These are phyloP conservation scores for Pseudogymnoascus sp. DNA, from an alignment of 2,329 filamentous ascomycete species.

Conservation along the genomic window DNA sequence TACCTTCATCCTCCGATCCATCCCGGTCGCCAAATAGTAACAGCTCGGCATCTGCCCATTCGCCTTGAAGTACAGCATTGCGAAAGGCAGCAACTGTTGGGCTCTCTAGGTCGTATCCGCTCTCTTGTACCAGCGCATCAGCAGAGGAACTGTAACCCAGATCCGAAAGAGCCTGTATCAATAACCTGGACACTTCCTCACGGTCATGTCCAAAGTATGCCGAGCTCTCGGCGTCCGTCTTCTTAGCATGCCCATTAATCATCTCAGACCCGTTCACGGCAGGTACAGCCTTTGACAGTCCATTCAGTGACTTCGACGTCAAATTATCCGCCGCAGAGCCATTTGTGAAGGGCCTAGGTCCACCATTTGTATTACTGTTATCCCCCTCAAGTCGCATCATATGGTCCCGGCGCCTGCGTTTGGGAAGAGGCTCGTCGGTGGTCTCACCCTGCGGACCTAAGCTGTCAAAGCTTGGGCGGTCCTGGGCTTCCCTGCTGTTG, in stretches of 20 bases:
- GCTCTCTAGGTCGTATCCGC: constrained; percentile 81
- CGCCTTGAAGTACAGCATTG: constrained; percentile 68
- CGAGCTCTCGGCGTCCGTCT: constrained; percentile 17
- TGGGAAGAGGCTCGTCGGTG: constrained; percentile 36
- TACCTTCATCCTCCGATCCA: constrained; percentile 16
- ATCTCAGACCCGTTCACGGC: constrained; percentile 49
- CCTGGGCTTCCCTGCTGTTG: constrained; percentile 33
- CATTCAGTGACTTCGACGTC: constrained; percentile 37
- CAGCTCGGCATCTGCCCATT: constrained; percentile 79
- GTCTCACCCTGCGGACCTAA: constrained; percentile 15
- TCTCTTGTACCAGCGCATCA: constrained; percentile 66
- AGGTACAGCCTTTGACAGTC: constrained; percentile 38
- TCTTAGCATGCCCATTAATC: constrained; percentile 23
- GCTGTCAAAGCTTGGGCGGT: constrained; percentile 23
- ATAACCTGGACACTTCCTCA: constrained; percentile 84
- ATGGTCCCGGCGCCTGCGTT: constrained; percentile 50
- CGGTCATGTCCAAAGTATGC: constrained; percentile 78
- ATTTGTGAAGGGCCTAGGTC: constrained; percentile 47
- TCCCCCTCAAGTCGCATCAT: constrained; percentile 60
- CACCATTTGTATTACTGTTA: constrained; percentile 47
- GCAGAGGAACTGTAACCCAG: constrained; percentile 80
- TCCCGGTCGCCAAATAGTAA: constrained; percentile 54
- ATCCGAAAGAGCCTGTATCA: constrained; percentile 86
- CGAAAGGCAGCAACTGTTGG: constrained; percentile 80
- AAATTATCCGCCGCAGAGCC: constrained; percentile 41